Evolutionary conservation across 2,329 filamentous ascomycete genomes (phyloP).

Genomic region (Lecanicillium sp.): DNA sequence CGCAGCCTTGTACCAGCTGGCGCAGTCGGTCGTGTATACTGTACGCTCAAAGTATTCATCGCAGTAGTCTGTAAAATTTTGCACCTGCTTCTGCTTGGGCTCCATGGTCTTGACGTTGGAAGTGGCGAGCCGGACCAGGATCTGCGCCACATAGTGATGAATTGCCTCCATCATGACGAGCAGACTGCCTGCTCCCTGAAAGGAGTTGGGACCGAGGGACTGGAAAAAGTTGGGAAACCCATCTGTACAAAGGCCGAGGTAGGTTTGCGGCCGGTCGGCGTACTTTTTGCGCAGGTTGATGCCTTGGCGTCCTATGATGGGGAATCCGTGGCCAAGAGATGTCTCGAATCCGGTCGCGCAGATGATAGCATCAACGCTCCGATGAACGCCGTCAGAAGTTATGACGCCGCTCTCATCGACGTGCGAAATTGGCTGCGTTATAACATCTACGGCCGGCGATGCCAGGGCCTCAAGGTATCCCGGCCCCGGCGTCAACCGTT

Average conservation of each 20-base stretch:
- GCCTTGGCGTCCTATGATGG: slow-evolving; percentile 49
- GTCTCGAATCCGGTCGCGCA: slow-evolving; percentile 62
- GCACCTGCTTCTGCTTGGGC: slow-evolving; percentile 50
- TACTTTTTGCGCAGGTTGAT: slow-evolving; percentile 45
- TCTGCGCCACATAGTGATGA: slow-evolving; percentile 55
- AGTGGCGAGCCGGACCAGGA: slow-evolving; percentile 57
- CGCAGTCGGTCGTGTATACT: slow-evolving; percentile 54
- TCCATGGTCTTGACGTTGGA: slow-evolving; percentile 58
- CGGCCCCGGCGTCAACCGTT: slow-evolving; percentile 57
- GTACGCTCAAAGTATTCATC: slow-evolving; percentile 48
- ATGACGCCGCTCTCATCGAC: slow-evolving; percentile 55
- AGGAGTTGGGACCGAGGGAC: slow-evolving; percentile 52
- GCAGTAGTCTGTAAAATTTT: slow-evolving; percentile 55
- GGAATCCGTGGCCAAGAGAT: slow-evolving; percentile 51
- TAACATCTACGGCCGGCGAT: slow-evolving; percentile 54
- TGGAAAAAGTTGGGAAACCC: slow-evolving; percentile 63
- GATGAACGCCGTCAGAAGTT: slow-evolving; percentile 46
- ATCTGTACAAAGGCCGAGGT: slow-evolving; percentile 55
- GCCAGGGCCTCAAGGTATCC: slow-evolving; percentile 60
- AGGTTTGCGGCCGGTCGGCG: slow-evolving; percentile 55
- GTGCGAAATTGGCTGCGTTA: slow-evolving; percentile 46
- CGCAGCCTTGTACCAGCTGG: slow-evolving; percentile 66
- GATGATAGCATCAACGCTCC: slow-evolving; percentile 57
- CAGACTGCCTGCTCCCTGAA: slow-evolving; percentile 56
- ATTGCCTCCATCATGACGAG: slow-evolving; percentile 61